These are phyloP conservation scores for Acmispon strigosus DNA, from an alignment of 306 rosid species.

Conservation along the genomic window DNA sequence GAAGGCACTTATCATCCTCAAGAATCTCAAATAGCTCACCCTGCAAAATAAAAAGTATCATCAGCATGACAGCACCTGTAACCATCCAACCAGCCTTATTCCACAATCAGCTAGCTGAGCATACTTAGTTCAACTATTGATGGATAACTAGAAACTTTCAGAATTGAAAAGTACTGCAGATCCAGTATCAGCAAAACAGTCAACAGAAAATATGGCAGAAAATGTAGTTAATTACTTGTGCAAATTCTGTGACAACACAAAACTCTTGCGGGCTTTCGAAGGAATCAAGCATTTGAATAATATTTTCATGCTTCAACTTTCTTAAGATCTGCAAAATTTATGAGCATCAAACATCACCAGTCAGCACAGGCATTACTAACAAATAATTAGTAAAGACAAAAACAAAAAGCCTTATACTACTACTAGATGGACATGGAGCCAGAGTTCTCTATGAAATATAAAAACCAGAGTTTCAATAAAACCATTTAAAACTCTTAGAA, in stretches of 20 bases:
- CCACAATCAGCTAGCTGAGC: background rate
- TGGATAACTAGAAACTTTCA: background rate
- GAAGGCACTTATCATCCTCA: slow-evolving; percentile 97
- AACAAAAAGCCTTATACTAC: background rate
- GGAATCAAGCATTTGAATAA: slow-evolving; percentile 96
- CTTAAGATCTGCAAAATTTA: slow-evolving; percentile 66
- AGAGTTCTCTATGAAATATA: background rate
- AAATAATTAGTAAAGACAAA: background rate
- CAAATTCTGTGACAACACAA: slow-evolving; percentile 96
- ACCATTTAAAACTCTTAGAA: background rate
- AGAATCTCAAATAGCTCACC: slow-evolving; percentile 99
- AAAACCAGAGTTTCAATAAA: background rate
- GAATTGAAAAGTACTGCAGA: background rate
- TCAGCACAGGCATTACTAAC: slow-evolving; percentile 1
- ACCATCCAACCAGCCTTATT: background rate
- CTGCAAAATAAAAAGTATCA: slow-evolving; percentile 32
- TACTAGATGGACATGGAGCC: background rate
- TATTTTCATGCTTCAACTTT: slow-evolving; percentile 91
- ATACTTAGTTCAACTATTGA: background rate
- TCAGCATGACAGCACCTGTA: slow-evolving; percentile 2
- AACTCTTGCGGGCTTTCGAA: slow-evolving; percentile 96
- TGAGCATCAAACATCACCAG: background rate
- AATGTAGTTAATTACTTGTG: slow-evolving; percentile 55
- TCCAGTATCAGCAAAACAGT: background rate
- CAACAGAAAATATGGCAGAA: slow-evolving; percentile 16